phyloP scores from a whole-genome alignment of 495 filamentous ascomycete species.

The Rostrohypoxylon terebratum region DNA sequence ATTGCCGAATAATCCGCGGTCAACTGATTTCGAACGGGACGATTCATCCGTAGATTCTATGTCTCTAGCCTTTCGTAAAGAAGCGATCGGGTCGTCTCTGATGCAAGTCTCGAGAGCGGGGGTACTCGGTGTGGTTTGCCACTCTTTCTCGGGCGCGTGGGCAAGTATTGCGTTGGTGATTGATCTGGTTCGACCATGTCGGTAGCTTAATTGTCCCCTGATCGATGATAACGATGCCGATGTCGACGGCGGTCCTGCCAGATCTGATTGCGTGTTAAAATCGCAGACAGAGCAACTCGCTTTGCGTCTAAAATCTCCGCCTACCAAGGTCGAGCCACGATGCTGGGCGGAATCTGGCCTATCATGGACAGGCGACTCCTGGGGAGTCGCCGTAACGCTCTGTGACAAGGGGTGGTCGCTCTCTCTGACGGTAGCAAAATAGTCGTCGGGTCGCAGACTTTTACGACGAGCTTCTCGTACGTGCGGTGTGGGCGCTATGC shows the following conservation, averaged over 20 bases:
- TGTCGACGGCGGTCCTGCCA: constrained; percentile 69
- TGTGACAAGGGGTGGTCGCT: constrained; percentile 85
- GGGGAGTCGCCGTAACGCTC: constrained; percentile 81
- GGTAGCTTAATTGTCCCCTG: constrained; percentile 39
- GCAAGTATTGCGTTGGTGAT: constrained; percentile 67
- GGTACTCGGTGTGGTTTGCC: constrained; percentile 58
- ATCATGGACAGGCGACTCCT: constrained; percentile 57
- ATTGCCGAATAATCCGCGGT: constrained; percentile 65
- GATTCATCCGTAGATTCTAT: constrained; percentile 60
- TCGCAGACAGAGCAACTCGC: constrained; percentile 55
- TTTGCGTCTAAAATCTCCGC: constrained; percentile 53
- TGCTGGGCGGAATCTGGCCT: constrained; percentile 52
- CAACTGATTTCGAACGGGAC: constrained; percentile 65
- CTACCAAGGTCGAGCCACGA: constrained; percentile 58
- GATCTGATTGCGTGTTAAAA: constrained; percentile 52
- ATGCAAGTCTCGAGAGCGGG: constrained; percentile 59
- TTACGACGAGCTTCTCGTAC: constrained; percentile 67
- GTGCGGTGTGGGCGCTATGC: constrained; percentile 52
- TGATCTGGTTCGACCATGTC: constrained; percentile 57
- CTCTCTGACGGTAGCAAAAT: constrained; percentile 64
- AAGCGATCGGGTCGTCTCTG: constrained; percentile 53
- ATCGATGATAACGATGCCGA: constrained; percentile 52
- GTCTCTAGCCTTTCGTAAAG: constrained; percentile 59
- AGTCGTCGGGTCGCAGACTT: constrained; percentile 80
- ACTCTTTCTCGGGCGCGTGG: constrained; percentile 54